phyloP scores from a whole-genome alignment of 116 monocot species.

The Papilionanthe hybrid region DNA sequence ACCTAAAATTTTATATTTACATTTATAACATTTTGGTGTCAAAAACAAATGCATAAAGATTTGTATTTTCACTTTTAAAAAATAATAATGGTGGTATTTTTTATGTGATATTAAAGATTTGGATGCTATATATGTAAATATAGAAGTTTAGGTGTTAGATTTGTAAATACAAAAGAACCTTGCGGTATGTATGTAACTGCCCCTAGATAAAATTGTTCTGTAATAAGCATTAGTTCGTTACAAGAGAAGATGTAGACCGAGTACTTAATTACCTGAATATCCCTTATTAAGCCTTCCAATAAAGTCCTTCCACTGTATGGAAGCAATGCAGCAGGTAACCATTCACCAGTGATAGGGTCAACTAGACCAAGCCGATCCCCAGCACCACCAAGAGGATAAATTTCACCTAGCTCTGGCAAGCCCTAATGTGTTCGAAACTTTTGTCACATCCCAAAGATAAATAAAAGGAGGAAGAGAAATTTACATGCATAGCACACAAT shows the following conservation, averaged over 20 bases:
- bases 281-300: constrained; percentile 87
- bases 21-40: too few relatives aligned
- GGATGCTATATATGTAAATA: too few relatives aligned
- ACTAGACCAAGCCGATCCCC: constrained; percentile 93
- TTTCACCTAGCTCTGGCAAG: constrained; percentile 91
- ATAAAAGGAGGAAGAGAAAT: not conserved
- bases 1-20: too few relatives aligned
- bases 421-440: constrained; percentile 42
- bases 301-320: constrained; percentile 83
- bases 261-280: constrained; percentile 70
- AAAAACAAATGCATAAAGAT: too few relatives aligned
- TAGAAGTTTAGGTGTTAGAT: too few relatives aligned
- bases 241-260: not conserved
- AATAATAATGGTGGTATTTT: too few relatives aligned
- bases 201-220: not conserved
- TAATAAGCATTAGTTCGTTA: not conserved
- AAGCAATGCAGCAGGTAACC: constrained; percentile 95
- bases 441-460: constrained; percentile 1
- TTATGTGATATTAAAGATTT: too few relatives aligned
- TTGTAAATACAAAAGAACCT: too few relatives aligned
- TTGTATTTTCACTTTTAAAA: too few relatives aligned
- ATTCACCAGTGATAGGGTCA: constrained; percentile 72
- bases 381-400: constrained; percentile 98
- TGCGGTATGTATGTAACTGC: too few relatives aligned
- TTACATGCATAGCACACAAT: too few relatives aligned